Evolutionary conservation across 2,329 filamentous ascomycete species (phyloP), one percentile per base, ranked within the genome.

Genomic region (Neonectria hederae): DNA sequence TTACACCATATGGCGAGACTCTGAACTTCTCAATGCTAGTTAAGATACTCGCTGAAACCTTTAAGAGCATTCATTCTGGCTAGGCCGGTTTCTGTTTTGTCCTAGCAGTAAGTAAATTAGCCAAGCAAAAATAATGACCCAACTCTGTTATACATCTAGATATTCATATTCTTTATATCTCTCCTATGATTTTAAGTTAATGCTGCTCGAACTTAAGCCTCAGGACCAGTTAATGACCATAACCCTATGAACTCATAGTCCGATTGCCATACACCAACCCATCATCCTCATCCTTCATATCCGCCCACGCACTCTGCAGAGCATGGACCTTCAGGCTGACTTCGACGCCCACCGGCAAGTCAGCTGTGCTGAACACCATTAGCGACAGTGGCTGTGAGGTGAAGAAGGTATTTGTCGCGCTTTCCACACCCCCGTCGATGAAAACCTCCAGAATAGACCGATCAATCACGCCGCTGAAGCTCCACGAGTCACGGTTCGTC

Each of bases 371-470:
- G n/a, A 77, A 17, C 0, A 63, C 38, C 63, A 77, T 61, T 11
- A 69, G 59, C 0, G 70, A 73, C 54, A 78, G 58, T 0, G 76
- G 76, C 58, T 75, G 28, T 1, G 59, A 72, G 0, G 74, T 54
- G 53, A 76, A 79, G 62, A 76, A 79, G 0, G 68, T 74, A 38
- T 72, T 72, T 0, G 77, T 78, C 5, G 71, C 74, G 42, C 75
- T 74, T 28, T 80, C 76, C 4, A 76, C 63, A 8, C 77, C 78
- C 10, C 70, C 74, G 42, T 78, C 69, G 22, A 79, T 57, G 49
- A 79, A 79, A 0, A 78, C 69, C 55, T 80, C 78, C 1, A 78
- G 60, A 3, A 80, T 69, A 1, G 77, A 79, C 5, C 78, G 72
- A 40, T 80, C 78, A 14, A 80, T 65, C 1, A 79, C 71, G 17